Conservation (phyloP, 495 filamentous ascomycete genomes). For the Hypoxylon lienhwacheense region DNA sequence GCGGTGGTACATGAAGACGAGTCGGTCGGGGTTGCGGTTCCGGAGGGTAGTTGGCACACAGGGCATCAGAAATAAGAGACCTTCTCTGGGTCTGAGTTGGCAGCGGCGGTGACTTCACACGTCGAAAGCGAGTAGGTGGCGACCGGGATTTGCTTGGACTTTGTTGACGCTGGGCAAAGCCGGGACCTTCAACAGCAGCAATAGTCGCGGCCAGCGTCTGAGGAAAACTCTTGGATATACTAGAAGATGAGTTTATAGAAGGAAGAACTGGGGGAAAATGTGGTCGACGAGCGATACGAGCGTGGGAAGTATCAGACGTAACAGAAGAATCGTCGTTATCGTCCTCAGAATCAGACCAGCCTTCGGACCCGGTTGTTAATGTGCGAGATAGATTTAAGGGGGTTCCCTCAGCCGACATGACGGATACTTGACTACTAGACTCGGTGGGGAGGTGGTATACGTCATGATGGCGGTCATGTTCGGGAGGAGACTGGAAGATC, state of each 20-base stretch:
- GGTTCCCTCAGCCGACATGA: slow-evolving; percentile 36
- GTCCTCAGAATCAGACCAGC: slow-evolving; percentile 28
- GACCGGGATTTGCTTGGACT: slow-evolving; percentile 28
- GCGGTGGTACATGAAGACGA: slow-evolving; percentile 1
- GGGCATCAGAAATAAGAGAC: slow-evolving; percentile 29
- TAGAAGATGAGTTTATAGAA: slow-evolving; percentile 25
- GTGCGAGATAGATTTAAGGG: slow-evolving; percentile 32
- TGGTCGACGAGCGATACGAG: slow-evolving; percentile 28
- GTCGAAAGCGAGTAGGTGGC: slow-evolving; percentile 23
- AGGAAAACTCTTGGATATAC: slow-evolving; percentile 33
- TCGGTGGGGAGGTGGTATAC: slow-evolving; percentile 22
- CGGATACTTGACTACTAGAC: slow-evolving; percentile 28
- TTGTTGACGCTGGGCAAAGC: slow-evolving; percentile 7
- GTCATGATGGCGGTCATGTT: slow-evolving; percentile 31
- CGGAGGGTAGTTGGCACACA: slow-evolving; percentile 9
- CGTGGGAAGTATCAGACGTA: slow-evolving; percentile 34
- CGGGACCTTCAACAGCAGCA: slow-evolving; percentile 20
- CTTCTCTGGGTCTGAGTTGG: slow-evolving; percentile 11
- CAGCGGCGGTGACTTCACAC: slow-evolving; percentile 29
- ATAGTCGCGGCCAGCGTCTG: slow-evolving; percentile 31
- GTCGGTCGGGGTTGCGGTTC: slow-evolving; percentile 7
- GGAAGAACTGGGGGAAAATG: slow-evolving; percentile 32
- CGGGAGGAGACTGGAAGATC: slow-evolving; percentile 9
- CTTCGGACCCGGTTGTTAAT: slow-evolving; percentile 28
- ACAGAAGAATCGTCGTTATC: slow-evolving; percentile 25